phyloP scores from a whole-genome alignment of 139 green algal genomes.

The Tetraselmis striata region DNA sequence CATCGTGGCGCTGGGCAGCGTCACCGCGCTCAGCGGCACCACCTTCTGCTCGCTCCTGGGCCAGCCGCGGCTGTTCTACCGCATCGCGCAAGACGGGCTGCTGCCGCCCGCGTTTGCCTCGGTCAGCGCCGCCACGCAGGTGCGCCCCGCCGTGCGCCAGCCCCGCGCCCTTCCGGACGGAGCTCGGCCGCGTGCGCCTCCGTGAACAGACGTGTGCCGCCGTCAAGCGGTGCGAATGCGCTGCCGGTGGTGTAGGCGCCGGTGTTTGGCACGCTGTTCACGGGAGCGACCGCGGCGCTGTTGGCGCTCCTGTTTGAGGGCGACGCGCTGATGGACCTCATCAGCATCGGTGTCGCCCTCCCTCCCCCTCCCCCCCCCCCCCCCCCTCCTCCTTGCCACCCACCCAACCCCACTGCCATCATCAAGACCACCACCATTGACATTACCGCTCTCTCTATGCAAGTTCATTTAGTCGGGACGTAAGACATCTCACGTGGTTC shows the following conservation, averaged over 20 bases:
- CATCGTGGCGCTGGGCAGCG: constrained; percentile 5
- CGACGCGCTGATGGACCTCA: background rate
- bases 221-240: no score
- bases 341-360: background rate
- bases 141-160: no score
- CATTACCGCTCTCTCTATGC: no score
- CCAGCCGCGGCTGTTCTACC: constrained; percentile 3
- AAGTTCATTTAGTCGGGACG: no score
- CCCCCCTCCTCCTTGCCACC: background rate
- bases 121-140: background rate
- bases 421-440: no score
- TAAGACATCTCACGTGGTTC: no score
- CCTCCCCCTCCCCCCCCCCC: background rate
- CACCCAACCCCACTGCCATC: no score
- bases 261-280: background rate
- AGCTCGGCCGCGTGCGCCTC: no score
- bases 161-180: no score
- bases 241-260: no score
- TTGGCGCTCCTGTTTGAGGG: constrained; percentile 3
- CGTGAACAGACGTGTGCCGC: no score
- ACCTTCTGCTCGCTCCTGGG: constrained; percentile 8
- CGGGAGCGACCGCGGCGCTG: background rate
- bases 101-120: constrained; percentile 1
- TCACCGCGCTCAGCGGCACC: constrained; percentile 1
- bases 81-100: constrained; percentile 7